These are phyloP conservation scores for Tylopilus vinaceipallidus DNA, from an alignment of 768 basidiomycete genomes.

Conservation along the genomic window DNA sequence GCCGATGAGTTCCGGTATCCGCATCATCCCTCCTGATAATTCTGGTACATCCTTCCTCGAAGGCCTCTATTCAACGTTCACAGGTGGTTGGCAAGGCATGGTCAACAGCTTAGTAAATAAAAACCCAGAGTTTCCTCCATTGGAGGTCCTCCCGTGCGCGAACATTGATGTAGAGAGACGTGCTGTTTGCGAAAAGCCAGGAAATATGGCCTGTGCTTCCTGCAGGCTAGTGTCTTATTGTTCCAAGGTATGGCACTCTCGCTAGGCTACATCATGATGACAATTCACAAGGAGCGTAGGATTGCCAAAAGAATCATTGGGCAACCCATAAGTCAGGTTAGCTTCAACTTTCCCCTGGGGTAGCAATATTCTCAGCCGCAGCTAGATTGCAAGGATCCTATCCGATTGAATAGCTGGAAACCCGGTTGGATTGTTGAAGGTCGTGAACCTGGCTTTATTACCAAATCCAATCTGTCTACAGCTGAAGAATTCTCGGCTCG, in stretches of 20 bases:
- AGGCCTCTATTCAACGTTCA: constrained; percentile 9
- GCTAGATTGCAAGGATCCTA: constrained; percentile 25
- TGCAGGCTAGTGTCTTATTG: constrained; percentile 46
- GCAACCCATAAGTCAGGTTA: constrained; percentile 36
- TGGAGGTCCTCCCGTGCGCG: constrained; percentile 36
- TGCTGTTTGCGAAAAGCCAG: constrained; percentile 29
- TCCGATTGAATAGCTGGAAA: constrained; percentile 19
- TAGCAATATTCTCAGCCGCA: background rate
- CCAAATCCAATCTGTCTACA: constrained; percentile 1
- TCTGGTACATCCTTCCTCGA: constrained; percentile 7
- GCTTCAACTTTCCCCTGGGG: background rate
- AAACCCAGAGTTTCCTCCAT: constrained; percentile 24
- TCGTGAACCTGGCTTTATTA: constrained; percentile 23
- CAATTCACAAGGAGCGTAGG: constrained; percentile 19
- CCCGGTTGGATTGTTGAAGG: constrained; percentile 23
- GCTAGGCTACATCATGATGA: background rate
- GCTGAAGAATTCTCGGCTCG: constrained; percentile 8
- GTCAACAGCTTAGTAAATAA: constrained; percentile 1
- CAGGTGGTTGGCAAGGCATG: constrained; percentile 15
- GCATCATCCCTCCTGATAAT: constrained; percentile 17
- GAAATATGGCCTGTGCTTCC: constrained; percentile 26
- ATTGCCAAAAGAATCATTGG: constrained; percentile 45
- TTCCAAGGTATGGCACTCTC: constrained; percentile 28
- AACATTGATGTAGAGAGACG: constrained; percentile 28
- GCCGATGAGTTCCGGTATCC: constrained; percentile 19